Conservation (phyloP, 352 stramenopile genomes). For the Pythium utonaiense region DNA sequence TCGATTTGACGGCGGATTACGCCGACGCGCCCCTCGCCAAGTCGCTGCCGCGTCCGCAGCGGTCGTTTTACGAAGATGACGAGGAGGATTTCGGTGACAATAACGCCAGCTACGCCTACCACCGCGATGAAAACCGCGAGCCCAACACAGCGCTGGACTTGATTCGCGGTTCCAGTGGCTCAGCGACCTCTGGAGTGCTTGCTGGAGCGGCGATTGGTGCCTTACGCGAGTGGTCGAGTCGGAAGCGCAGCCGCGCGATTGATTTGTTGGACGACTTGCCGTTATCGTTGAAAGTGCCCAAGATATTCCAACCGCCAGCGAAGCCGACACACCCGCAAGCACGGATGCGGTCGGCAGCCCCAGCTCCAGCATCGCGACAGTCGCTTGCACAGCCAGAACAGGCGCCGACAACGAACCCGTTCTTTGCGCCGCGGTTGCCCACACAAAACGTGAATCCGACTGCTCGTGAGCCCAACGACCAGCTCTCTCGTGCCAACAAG, state of each 20-base stretch:
- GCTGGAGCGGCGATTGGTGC: background rate
- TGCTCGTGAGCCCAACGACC: slow-evolving; percentile 21
- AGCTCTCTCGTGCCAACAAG: slow-evolving; percentile 54
- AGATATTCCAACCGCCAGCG: background rate
- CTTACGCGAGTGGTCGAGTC: background rate
- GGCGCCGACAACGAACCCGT: background rate
- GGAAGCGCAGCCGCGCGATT: slow-evolving; percentile 4
- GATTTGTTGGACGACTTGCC: slow-evolving; percentile 10
- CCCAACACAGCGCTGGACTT: slow-evolving; percentile 55
- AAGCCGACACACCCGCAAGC: background rate
- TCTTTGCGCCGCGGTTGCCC: background rate
- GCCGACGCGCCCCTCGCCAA: slow-evolving; percentile 5
- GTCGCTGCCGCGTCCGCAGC: background rate
- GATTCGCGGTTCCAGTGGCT: slow-evolving; percentile 28
- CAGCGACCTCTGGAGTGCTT: background rate
- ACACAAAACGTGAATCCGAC: background rate
- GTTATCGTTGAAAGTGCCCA: background rate
- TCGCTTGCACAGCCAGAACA: background rate
- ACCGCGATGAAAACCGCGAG: slow-evolving; percentile 35
- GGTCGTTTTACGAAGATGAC: slow-evolving; percentile 52
- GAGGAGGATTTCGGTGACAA: slow-evolving; percentile 20
- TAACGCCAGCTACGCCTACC: background rate
- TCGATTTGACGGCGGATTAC: slow-evolving; percentile 53
- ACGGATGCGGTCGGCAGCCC: too few relatives aligned
- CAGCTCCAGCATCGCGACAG: background rate